Evolutionary conservation across 495 filamentous ascomycete species (phyloP), one percentile per base, ranked within the genome.

Genomic region (Penicillium pancosmium): DNA sequence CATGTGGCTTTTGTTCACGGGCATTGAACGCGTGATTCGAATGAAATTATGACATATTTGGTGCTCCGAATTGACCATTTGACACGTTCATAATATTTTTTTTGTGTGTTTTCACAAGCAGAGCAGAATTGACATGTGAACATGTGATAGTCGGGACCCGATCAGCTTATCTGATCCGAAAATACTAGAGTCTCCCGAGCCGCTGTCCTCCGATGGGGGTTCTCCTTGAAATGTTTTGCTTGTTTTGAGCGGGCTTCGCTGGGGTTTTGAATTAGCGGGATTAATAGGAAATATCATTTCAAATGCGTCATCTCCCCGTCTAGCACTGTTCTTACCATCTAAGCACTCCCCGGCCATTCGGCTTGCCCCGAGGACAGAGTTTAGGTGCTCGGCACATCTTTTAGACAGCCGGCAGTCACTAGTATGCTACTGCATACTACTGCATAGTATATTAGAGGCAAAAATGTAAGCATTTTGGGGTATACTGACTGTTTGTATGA

Each of bases 131-230:
- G 46, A 43, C 58, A 61, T 65, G 58, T 65, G 62, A 65, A 50
- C 46, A 63, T 63, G 59, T 61, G 59, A 63, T 47, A 58, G 43
- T 41, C 51, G 38, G 54, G 47, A 47, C 43, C 46, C 50, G 36
- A 49, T 57, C n/a, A 56, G 54, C 62, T 65, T 61, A 65, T 65
- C 62, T 58, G 62, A 64, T 64, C 62, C 57, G 62, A 64, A 19
- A 41, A n/a, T 36, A 49, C 16, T 50, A 46, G 9, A 57, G 41
- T 36, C 50, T 55, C 50, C 60, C 60, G 60, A 62, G 43, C 60
- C 35, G 60, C 50, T 43, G 40, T 33, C 23, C 46, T 25, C 57
- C 57, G 57, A 55, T 41, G 52, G 5, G 9, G n/a, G n/a, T 18
- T 15, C 21, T 27, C 46, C 23, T 48, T 48, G 12, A 4, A 13